A percentile compares a stretch with the other conserved stretches of the same genome.
These are phyloP conservation scores for Wallemia ichthyophaga DNA, from an alignment of 1,284 basidiomycete genomes.

Conservation along the genomic window DNA sequence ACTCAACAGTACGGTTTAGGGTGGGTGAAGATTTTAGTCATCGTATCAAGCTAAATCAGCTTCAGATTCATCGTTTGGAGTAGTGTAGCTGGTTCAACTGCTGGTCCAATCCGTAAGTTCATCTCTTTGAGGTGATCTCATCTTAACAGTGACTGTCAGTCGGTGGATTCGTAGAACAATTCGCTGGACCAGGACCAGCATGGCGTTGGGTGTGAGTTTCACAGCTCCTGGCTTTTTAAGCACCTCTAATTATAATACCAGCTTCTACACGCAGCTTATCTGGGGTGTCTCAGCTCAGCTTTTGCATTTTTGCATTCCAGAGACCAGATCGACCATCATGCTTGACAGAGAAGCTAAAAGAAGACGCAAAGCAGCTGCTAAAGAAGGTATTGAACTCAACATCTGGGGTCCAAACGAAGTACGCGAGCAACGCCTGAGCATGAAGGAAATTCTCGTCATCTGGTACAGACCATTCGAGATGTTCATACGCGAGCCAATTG, in stretches of 20 bases:
- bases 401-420: conserved; percentile 18
- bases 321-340: conserved; percentile 12
- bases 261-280: not conserved
- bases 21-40: not conserved
- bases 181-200: not conserved
- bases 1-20: not conserved
- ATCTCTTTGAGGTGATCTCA: not conserved
- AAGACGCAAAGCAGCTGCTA: conserved; percentile 11
- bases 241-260: too few relatives aligned
- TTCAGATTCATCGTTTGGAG: too few relatives aligned
- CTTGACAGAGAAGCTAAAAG: conserved; percentile 17
- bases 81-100: not conserved
- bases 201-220: not conserved
- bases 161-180: not conserved
- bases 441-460: conserved; percentile 13
- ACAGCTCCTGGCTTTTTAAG: too few relatives aligned
- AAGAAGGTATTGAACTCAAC: conserved; percentile 8
- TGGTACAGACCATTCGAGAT: conserved; percentile 15
- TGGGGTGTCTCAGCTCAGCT: not conserved
- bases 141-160: not conserved
- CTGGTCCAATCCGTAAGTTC: not conserved
- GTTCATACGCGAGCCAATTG: conserved; percentile 16
- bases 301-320: not conserved
- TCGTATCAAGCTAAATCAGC: too few relatives aligned
- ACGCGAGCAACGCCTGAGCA: conserved; percentile 13